Conservation (phyloP, 2,329 filamentous ascomycete genomes). For the Chalara sp. region DNA sequence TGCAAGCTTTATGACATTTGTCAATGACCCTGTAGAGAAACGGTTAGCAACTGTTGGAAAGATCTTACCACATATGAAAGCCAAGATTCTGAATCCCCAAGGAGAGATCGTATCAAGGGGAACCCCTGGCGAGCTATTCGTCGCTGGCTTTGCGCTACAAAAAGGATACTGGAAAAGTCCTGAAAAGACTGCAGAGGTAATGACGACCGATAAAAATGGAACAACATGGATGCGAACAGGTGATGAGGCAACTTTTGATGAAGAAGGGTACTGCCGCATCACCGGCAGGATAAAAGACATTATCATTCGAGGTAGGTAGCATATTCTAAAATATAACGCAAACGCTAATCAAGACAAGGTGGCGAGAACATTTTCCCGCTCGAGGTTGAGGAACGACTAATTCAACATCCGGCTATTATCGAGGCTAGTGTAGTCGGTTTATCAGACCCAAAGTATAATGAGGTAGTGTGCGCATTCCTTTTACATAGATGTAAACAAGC, state of each 20-base stretch:
- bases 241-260: constrained; percentile 45
- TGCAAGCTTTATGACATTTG: background rate
- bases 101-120: constrained; percentile 63
- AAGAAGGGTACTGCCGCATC: constrained; percentile 41
- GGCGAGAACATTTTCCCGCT: constrained; percentile 56
- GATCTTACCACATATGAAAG: constrained; percentile 38
- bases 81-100: constrained; percentile 29
- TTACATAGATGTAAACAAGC: constrained; percentile 60
- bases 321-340: background rate
- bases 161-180: constrained; percentile 21
- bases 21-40: background rate
- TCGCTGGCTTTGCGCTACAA: constrained; percentile 71
- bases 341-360: constrained; percentile 39
- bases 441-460: constrained; percentile 57
- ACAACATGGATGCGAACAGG: constrained; percentile 45
- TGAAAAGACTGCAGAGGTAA: constrained; percentile 1
- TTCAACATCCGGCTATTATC: constrained; percentile 45
- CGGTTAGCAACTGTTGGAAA: constrained; percentile 1
- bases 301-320: constrained; percentile 52
- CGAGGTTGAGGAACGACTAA: constrained; percentile 63
- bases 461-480: constrained; percentile 61
- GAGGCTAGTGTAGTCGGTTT: constrained; percentile 59
- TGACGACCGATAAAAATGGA: constrained; percentile 22
- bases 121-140: constrained; percentile 65
- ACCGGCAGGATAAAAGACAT: constrained; percentile 65